Evolutionary conservation across 768 basidiomycete species (phyloP).

Genomic region (Suillus sp.): DNA sequence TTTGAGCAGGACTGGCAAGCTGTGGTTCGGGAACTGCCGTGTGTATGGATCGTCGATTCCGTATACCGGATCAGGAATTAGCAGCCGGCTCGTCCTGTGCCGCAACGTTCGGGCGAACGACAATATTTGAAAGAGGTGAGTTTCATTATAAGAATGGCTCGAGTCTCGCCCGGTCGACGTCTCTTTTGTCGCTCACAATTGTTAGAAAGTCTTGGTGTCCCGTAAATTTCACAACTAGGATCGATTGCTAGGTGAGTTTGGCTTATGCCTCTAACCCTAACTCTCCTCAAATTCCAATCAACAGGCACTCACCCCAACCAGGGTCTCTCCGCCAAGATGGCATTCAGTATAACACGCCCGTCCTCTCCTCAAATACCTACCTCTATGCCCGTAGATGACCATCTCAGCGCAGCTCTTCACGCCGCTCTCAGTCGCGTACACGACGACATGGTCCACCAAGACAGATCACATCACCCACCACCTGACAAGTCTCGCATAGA

Average conservation of each 20-base stretch:
- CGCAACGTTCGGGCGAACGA: neutral
- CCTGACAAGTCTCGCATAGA: conserved; percentile 61
- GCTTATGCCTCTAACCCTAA: neutral
- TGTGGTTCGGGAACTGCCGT: neutral
- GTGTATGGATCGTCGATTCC: neutral
- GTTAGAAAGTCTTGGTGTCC: neutral
- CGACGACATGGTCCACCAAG: conserved; percentile 23
- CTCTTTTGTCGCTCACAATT: neutral
- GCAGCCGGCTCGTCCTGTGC: neutral
- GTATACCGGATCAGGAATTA: neutral
- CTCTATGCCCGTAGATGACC: conserved; percentile 31
- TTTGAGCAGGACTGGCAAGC: neutral
- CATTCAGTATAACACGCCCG: conserved; percentile 38
- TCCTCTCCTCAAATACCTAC: conserved; percentile 29
- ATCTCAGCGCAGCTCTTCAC: conserved; percentile 40
- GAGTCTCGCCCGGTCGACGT: neutral
- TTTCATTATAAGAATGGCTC: conserved; percentile 4
- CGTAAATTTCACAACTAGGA: neutral
- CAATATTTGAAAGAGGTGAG: neutral
- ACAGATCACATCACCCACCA: conserved; percentile 43
- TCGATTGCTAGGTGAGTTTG: neutral
- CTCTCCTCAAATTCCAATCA: conserved; percentile 11
- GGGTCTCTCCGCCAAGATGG: conserved; percentile 28
- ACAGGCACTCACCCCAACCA: neutral
- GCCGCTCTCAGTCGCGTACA: conserved; percentile 37